Percentiles rank a stretch among this genome's conserved stretches.
phyloP scores from a whole-genome alignment of 139 green algal species.

The Tetradesmus obliquus region DNA sequence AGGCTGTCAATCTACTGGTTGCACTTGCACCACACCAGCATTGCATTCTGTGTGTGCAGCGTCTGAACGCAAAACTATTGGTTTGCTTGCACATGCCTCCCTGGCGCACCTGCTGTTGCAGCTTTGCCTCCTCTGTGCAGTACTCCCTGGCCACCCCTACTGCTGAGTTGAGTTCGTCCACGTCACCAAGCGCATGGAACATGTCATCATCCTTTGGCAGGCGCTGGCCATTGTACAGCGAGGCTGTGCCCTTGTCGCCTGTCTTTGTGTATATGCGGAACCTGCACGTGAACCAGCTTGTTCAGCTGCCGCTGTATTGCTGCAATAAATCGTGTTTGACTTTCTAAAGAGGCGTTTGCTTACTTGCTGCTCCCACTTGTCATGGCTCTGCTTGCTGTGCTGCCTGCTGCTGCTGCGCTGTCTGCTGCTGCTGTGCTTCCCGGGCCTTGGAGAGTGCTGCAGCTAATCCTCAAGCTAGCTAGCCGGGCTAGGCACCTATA shows the following conservation, averaged over 20 bases:
- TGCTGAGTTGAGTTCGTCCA: slow-evolving; percentile 94
- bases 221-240: slow-evolving; percentile 92
- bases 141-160: slow-evolving; percentile 80
- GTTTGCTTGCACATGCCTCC: neutral
- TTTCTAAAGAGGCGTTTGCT: neutral
- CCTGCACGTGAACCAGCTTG: neutral
- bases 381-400: neutral
- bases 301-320: neutral
- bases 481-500: neutral
- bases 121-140: slow-evolving; percentile 10
- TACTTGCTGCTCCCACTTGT: slow-evolving; percentile 34
- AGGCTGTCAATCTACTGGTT: no score
- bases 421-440: slow-evolving; percentile 12
- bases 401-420: no score
- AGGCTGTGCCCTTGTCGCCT: slow-evolving; percentile 86
- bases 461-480: neutral
- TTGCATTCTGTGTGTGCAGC: neutral
- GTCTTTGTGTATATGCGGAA: slow-evolving; percentile 95
- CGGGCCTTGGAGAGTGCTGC: neutral
- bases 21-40: no score
- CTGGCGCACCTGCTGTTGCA: slow-evolving; percentile 4
- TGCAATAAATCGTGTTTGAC: neutral
- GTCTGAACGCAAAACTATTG: neutral
- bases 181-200: slow-evolving; percentile 92
- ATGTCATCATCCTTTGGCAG: slow-evolving; percentile 72